These are phyloP conservation scores for Geosmithia putterillii DNA, from an alignment of 2,329 filamentous ascomycete species.

Conservation along the genomic window DNA sequence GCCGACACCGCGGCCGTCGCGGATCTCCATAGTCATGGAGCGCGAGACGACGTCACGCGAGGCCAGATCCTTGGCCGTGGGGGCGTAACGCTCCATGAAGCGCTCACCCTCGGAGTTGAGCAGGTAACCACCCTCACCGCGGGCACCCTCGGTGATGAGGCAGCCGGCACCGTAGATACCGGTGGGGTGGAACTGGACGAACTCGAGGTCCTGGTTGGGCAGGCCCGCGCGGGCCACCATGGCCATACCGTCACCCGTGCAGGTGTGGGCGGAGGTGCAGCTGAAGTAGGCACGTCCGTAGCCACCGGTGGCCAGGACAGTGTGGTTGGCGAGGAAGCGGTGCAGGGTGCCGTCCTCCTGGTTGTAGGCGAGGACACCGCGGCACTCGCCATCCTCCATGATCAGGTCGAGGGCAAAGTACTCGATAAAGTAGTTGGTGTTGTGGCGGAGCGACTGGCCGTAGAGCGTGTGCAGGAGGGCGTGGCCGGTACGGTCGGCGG, in stretches of 20 bases:
- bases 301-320: slow-evolving; percentile 89
- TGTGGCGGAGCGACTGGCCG: slow-evolving; percentile 90
- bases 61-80: slow-evolving; percentile 94
- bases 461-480: slow-evolving; percentile 97
- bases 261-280: slow-evolving; percentile 96
- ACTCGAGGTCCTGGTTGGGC: slow-evolving; percentile 97
- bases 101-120: slow-evolving; percentile 96
- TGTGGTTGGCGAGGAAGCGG: slow-evolving; percentile 93
- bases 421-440: slow-evolving; percentile 99
- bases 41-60: slow-evolving; percentile 93
- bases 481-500: slow-evolving; percentile 92
- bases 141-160: slow-evolving; percentile 93
- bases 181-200: slow-evolving; percentile 98
- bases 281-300: slow-evolving; percentile 98
- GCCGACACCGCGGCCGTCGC: slow-evolving; percentile 92
- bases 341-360: slow-evolving; percentile 97
- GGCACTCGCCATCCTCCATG: slow-evolving; percentile 95
- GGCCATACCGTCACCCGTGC: slow-evolving; percentile 97
- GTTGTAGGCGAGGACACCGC: slow-evolving; percentile 94
- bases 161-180: slow-evolving; percentile 98
- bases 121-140: slow-evolving; percentile 96
- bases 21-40: slow-evolving; percentile 97
- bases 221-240: slow-evolving; percentile 98
- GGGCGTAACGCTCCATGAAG: slow-evolving; percentile 98
- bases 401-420: slow-evolving; percentile 95